phyloP scores from a whole-genome alignment of 2,329 filamentous ascomycete genomes.

The Chaetomium sp. region DNA sequence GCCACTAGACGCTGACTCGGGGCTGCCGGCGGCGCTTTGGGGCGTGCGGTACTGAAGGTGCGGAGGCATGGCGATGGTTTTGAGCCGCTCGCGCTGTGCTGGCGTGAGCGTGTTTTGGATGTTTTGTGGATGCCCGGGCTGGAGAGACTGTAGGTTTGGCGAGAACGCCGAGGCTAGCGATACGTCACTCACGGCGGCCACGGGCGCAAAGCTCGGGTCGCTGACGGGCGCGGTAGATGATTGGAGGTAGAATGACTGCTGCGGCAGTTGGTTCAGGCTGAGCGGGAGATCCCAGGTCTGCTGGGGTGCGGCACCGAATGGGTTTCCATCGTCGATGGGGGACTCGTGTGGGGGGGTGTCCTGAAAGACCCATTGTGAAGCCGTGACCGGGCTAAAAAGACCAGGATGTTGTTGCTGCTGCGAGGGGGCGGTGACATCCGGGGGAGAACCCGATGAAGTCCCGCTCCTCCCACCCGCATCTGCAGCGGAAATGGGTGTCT shows the following conservation, averaged over 20 bases:
- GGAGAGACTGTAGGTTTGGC: slow-evolving; percentile 37
- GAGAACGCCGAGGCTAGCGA: slow-evolving; percentile 34
- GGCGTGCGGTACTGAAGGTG: slow-evolving; percentile 63
- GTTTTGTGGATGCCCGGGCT: slow-evolving; percentile 39
- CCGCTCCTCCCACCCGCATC: slow-evolving; percentile 23
- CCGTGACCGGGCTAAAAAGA: slow-evolving; percentile 42
- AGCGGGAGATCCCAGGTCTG: slow-evolving; percentile 40
- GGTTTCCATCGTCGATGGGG: slow-evolving; percentile 38
- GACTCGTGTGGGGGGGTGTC: slow-evolving; percentile 52
- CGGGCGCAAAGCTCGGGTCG: slow-evolving; percentile 38
- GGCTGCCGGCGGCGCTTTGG: slow-evolving; percentile 57
- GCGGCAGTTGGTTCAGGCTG: slow-evolving; percentile 35
- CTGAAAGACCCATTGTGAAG: slow-evolving; percentile 53
- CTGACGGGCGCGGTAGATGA: slow-evolving; percentile 40
- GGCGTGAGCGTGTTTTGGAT: slow-evolving; percentile 53
- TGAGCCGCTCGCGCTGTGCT: slow-evolving; percentile 62
- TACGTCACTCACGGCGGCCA: slow-evolving; percentile 28
- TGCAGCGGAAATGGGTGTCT: slow-evolving; percentile 22
- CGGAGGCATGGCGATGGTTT: slow-evolving; percentile 65
- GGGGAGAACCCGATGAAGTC: slow-evolving; percentile 30
- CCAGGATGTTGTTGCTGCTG: slow-evolving; percentile 36
- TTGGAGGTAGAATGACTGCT: slow-evolving; percentile 37
- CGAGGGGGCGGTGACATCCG: slow-evolving; percentile 34
- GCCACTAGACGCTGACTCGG: slow-evolving; percentile 54
- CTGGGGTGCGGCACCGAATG: slow-evolving; percentile 41